Evolutionary conservation across 2,329 filamentous ascomycete species (phyloP).

Genomic region (Seiridium unicorne): DNA sequence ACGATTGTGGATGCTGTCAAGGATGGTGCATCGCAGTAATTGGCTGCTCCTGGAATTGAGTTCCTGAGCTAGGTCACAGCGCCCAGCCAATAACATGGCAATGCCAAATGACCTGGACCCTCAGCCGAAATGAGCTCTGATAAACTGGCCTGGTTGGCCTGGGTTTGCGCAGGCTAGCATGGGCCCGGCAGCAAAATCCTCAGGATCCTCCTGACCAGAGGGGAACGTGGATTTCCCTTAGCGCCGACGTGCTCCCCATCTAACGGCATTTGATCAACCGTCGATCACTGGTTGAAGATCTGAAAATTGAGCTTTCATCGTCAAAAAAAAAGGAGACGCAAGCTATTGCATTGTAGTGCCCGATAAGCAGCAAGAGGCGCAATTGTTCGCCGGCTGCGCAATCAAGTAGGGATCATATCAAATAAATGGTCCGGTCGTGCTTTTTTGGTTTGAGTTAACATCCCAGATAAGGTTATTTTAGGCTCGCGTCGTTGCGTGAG

Average conservation of each 20-base stretch:
- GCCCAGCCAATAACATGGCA: not conserved
- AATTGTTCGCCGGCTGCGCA: no score
- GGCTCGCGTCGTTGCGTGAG: not conserved
- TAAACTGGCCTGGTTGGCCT: not conserved
- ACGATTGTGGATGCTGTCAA: not conserved
- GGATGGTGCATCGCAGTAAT: not conserved
- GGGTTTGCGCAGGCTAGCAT: not conserved
- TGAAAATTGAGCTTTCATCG: not conserved
- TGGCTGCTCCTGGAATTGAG: constrained; percentile 1
- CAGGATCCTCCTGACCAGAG: not conserved
- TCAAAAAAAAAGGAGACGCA: not conserved
- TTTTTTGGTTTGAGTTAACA: no score
- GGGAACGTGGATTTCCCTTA: not conserved
- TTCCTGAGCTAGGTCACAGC: not conserved
- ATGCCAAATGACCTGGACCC: not conserved
- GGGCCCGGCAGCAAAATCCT: not conserved
- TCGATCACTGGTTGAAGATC: not conserved
- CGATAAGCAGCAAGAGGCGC: no score
- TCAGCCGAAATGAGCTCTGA: constrained; percentile 5
- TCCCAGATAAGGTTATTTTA: constrained; percentile 4
- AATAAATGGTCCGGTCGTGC: no score
- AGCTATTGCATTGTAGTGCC: not conserved
- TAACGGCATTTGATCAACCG: constrained; percentile 1
- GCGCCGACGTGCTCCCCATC: not conserved
- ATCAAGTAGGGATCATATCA: no score